Base-by-base conservation (phyloP, 1,284 basidiomycete genomes). In the Hemileia vastatrix region DNA sequence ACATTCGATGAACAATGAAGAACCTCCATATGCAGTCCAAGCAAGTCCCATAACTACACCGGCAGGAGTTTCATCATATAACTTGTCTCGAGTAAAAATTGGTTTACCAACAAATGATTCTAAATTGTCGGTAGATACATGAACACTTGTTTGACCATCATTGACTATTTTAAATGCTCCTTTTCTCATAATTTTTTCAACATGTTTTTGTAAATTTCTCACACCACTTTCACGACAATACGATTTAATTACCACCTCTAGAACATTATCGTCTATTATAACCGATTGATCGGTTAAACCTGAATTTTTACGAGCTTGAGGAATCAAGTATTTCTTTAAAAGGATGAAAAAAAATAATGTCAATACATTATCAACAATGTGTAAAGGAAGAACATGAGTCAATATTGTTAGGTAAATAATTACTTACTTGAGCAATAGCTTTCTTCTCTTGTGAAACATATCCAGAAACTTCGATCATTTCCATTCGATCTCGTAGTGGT, bases 181-280 rank as follows among this genome's bases (percentile, higher is more conserved):
- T 77, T 98, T 98, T 67, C 95, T 85, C 78, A 94, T 97, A 64
- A 89, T 90, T 83, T 94, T 94, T 75, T 95, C 91, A 64, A 95
- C 92, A 72, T 91, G 87, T 13, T 57, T 70, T 83, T 95, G 94
- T 72, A 95, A 75, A 73, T 91, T 90, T 52, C 92, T 81, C 44
- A 96, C 92, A 64, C 95, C 95, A 72, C 89, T 93, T 79, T 98
- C 94, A 47, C 94, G 83, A 72, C 90, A 94, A 77, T 97, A 96
- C 76, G 91, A 94, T 75, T 92, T 88, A 79, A 98, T 97, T 59
- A 98, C 80, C 33, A 85, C 80, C 70, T 95, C 91, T 57, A 98
- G 86, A 0, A 91, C 85, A 21, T 82, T 80, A 13, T 83, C 80
- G 32, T 87, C 84, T 9, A 95, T 79, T 51, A 81, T 75, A 1